Percentiles rank a stretch among this genome's conserved stretches.
phyloP scores from a whole-genome alignment of 352 stramenopile genomes.

The Pythium brachiatum region DNA sequence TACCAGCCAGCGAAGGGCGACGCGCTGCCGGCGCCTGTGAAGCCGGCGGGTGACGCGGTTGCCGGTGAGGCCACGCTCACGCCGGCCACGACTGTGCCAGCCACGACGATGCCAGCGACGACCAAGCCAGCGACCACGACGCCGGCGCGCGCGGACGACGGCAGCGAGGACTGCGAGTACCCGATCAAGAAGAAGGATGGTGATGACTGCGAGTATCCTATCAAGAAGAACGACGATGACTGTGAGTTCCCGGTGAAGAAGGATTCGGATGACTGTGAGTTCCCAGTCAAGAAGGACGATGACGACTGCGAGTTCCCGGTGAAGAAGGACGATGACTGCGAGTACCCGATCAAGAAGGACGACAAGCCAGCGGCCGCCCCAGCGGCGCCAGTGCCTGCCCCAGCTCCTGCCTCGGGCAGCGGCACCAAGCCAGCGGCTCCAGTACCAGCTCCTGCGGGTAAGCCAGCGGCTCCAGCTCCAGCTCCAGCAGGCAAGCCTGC shows the following conservation, averaged over 20 bases:
- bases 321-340: conserved; percentile 17
- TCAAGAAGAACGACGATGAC: conserved; percentile 24
- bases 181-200: conserved; percentile 24
- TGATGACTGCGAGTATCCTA: conserved; percentile 25
- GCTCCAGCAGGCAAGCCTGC: neutral
- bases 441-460: neutral
- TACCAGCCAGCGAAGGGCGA: conserved; percentile 13
- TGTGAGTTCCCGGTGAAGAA: conserved; percentile 35
- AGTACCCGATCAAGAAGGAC: conserved; percentile 20
- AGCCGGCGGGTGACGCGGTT: conserved; percentile 12
- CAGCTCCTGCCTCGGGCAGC: neutral
- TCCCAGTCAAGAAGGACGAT: conserved; percentile 22
- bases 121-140: conserved; percentile 8
- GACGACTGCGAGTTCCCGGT: conserved; percentile 28
- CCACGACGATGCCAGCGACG: conserved; percentile 1
- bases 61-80: conserved; percentile 26
- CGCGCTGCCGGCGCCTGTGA: conserved; percentile 1
- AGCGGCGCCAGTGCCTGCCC: neutral
- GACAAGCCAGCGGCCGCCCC: neutral
- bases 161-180: conserved; percentile 28
- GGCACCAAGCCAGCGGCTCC: neutral
- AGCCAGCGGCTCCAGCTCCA: neutral
- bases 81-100: conserved; percentile 15
- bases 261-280: neutral
- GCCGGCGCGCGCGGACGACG: conserved; percentile 12